These are phyloP conservation scores for Hyphodiscus hymeniophilus DNA, from an alignment of 495 filamentous ascomycete genomes.

Conservation along the genomic window DNA sequence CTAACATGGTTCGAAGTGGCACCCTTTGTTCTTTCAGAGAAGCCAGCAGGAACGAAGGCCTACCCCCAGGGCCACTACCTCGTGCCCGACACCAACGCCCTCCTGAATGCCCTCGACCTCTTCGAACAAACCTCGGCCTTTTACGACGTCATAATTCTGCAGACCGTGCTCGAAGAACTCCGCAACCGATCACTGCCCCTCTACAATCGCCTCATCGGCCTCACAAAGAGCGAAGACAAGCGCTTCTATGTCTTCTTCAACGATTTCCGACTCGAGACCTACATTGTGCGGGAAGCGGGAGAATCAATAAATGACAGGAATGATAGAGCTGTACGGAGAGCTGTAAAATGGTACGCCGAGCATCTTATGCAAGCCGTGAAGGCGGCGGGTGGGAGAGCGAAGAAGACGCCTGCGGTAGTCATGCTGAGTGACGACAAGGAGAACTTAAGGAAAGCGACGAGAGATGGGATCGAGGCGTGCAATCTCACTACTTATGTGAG, in stretches of 20 bases:
- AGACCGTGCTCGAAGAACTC: conserved; percentile 93
- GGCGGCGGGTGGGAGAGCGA: conserved; percentile 43
- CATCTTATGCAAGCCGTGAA: conserved; percentile 59
- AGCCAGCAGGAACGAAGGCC: conserved; percentile 69
- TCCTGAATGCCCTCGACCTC: conserved; percentile 91
- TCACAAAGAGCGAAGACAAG: conserved; percentile 93
- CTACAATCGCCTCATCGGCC: conserved; percentile 82
- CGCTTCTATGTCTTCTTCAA: conserved; percentile 99
- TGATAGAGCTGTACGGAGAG: conserved; percentile 79
- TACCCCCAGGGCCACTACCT: conserved; percentile 90
- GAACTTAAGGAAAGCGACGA: conserved; percentile 74
- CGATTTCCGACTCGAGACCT: conserved; percentile 89
- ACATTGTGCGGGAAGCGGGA: conserved; percentile 61
- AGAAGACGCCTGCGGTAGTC: conserved; percentile 65
- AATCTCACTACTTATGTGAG: conserved; percentile 71
- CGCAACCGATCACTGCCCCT: conserved; percentile 87
- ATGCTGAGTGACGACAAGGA: conserved; percentile 91
- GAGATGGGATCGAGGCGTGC: conserved; percentile 58
- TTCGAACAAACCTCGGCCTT: conserved; percentile 89
- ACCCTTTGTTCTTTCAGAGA: conserved; percentile 80
- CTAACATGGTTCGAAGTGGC: no score
- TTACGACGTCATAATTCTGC: conserved; percentile 89
- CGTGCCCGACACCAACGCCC: conserved; percentile 91
- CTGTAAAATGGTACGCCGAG: conserved; percentile 80
- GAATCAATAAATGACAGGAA: conserved; percentile 97